Evolutionary conservation across 2,329 filamentous ascomycete species (phyloP), one percentile per base, ranked within the genome.

Genomic region (Xylariaceae sp.): DNA sequence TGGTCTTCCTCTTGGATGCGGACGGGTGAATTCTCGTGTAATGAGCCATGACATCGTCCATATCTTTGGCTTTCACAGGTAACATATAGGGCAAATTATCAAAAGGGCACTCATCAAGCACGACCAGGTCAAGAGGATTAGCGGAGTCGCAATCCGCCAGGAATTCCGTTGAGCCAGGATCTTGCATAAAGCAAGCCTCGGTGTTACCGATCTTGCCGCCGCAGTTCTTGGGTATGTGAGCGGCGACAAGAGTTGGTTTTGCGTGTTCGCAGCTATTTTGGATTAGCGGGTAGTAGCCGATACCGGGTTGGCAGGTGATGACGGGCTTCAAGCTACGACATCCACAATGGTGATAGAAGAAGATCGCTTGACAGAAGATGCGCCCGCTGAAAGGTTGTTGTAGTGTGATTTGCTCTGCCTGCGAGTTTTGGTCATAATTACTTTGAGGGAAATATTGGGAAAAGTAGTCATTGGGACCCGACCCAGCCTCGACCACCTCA

Each of bases 301-400:
- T 17, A 5, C 20, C 25, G 1, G 41, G 48, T 20, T 39, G 52
- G 17, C 53, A 49, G 23, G 47, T 51, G 22, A 52, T 39, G 4
- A 50, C 8, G 10, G 42, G 37, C 8, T 47, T 37, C 1, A 37
- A 43, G 19, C 33, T 45, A 2, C 50, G 47, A 23, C 58, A 61
- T 3, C 58, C 58, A 20, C 58, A 61, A 3, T 40, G 22, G 37
- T 59, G 45, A 33, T 49, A 59, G 11, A 56, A 50, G 10, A 47
- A 42, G 2, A 56, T 40, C 3, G 48, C 52, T 10, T 51, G 47
- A 34, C 56, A 60, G 38, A 45, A 50, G 2, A 45, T n/a, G 3
- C 10, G 39, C 5, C 27, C 27, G 12, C 12, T 4, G 27, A 32
- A 32, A 8, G 27, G 27, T n/a, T n/a, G n/a, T n/a, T n/a, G n/a